phyloP scores from a whole-genome alignment of 345 rosid genomes.

The Euphorbia tirucalli region DNA sequence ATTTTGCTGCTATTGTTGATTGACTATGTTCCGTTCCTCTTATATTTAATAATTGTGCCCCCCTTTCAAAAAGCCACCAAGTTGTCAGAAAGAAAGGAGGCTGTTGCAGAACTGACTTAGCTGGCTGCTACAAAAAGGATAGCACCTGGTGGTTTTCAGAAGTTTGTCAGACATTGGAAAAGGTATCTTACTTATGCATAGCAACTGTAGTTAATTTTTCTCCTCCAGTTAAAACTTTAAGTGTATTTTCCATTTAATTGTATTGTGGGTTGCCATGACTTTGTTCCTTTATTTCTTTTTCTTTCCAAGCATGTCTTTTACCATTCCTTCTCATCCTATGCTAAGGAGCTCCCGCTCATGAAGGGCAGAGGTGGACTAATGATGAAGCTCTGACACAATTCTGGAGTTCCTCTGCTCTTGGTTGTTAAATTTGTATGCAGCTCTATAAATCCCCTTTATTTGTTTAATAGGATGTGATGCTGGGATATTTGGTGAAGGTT shows the following conservation, averaged over 20 bases:
- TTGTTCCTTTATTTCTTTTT: background rate
- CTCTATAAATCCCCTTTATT: background rate
- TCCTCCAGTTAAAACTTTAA: background rate
- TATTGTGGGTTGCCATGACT: background rate
- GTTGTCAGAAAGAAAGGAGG: constrained; percentile 98
- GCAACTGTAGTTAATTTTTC: background rate
- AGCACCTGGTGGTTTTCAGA: constrained; percentile 90
- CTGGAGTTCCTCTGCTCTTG: too few species aligned
- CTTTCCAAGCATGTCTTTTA: background rate
- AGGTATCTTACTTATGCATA: constrained; percentile 44
- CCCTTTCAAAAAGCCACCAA: constrained; percentile 87
- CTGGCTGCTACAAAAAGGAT: constrained; percentile 92
- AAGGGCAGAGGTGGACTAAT: background rate
- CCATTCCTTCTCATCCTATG: background rate
- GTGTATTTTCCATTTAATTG: background rate
- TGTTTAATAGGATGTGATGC: background rate
- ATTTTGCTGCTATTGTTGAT: background rate
- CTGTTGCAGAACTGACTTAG: constrained; percentile 88
- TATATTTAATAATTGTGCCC: constrained; percentile 9
- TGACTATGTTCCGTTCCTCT: background rate
- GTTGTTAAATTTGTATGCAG: background rate
- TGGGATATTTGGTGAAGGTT: background rate
- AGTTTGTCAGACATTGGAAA: constrained; percentile 85
- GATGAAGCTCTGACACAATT: too few species aligned
- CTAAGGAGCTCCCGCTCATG: background rate